Evolutionary conservation across 192 early-diverging fungal genomes (phyloP).

Genomic region (Entomortierella parvispora): DNA sequence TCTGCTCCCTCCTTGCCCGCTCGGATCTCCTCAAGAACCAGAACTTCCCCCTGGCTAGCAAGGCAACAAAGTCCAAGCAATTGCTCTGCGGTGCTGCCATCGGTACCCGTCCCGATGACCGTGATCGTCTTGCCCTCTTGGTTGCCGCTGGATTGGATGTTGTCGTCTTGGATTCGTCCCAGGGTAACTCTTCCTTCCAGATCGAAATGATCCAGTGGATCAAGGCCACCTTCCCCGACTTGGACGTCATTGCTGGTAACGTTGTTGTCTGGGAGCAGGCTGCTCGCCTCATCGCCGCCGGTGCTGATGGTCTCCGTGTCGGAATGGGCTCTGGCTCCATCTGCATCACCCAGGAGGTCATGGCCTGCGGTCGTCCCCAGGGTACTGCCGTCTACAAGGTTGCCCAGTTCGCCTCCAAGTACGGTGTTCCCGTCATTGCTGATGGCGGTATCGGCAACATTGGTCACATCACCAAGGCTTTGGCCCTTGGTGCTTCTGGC

Average conservation of each 20-base stretch:
- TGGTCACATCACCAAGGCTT: slow-evolving; percentile 97
- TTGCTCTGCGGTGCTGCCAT: slow-evolving; percentile 94
- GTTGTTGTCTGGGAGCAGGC: slow-evolving; percentile 98
- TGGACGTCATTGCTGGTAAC: slow-evolving; percentile 95
- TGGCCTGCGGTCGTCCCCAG: slow-evolving; percentile 98
- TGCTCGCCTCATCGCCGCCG: slow-evolving; percentile 87
- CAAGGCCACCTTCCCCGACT: slow-evolving; percentile 80
- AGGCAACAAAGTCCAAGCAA: slow-evolving; percentile 83
- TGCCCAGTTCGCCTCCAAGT: slow-evolving; percentile 91
- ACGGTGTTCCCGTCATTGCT: slow-evolving; percentile 95
- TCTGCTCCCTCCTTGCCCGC: slow-evolving; percentile 91
- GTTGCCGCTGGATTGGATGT: slow-evolving; percentile 97
- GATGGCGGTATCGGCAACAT: slow-evolving; percentile 98
- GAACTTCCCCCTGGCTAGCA: slow-evolving; percentile 94
- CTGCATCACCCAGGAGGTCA: slow-evolving; percentile 99
- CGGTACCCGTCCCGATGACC: slow-evolving; percentile 91
- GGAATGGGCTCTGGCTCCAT: slow-evolving; percentile 99
- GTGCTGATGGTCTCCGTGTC: slow-evolving; percentile 94
- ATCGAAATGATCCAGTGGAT: slow-evolving; percentile 96
- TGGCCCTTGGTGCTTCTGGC: slow-evolving; percentile 92
- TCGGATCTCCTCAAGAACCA: slow-evolving; percentile 98
- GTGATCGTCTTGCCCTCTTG: slow-evolving; percentile 80
- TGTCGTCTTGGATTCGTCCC: slow-evolving; percentile 94
- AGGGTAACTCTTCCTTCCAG: slow-evolving; percentile 95
- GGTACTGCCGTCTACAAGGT: slow-evolving; percentile 97